phyloP scores from a whole-genome alignment of 2,329 filamentous ascomycete species.

The Blastomyces parvus region DNA sequence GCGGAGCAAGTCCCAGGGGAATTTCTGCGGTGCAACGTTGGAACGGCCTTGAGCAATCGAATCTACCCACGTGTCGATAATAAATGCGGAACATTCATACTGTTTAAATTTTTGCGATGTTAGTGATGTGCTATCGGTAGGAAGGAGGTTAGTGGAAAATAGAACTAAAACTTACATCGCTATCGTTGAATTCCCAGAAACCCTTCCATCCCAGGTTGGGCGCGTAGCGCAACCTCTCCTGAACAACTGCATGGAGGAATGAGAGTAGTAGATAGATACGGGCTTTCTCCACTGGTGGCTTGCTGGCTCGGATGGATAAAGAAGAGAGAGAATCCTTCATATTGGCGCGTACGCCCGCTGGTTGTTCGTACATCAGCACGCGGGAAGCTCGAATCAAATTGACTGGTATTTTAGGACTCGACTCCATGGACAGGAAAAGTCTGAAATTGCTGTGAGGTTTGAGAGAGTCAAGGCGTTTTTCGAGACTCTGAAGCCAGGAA shows the following conservation, averaged over 20 bases:
- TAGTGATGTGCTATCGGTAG: slow-evolving; percentile 1
- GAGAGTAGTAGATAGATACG: slow-evolving; percentile 83
- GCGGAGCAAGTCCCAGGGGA: slow-evolving; percentile 93
- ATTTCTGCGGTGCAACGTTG: slow-evolving; percentile 85
- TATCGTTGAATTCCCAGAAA: slow-evolving; percentile 99
- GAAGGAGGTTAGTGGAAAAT: background rate
- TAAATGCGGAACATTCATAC: slow-evolving; percentile 95
- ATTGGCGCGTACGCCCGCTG: slow-evolving; percentile 89
- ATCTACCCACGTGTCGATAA: slow-evolving; percentile 93
- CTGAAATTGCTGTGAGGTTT: slow-evolving; percentile 91
- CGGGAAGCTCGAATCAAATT: slow-evolving; percentile 87
- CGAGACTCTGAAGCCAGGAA: slow-evolving; percentile 90
- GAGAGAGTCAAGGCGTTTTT: slow-evolving; percentile 92
- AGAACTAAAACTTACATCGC: slow-evolving; percentile 63
- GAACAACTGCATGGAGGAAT: slow-evolving; percentile 91
- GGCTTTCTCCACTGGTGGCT: slow-evolving; percentile 80
- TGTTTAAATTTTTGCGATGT: slow-evolving; percentile 32
- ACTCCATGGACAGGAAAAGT: slow-evolving; percentile 96
- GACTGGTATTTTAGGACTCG: slow-evolving; percentile 91
- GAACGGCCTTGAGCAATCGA: slow-evolving; percentile 70
- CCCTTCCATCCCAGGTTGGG: slow-evolving; percentile 94
- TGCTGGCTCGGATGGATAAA: slow-evolving; percentile 63
- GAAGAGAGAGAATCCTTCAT: slow-evolving; percentile 96
- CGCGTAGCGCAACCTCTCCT: slow-evolving; percentile 88
- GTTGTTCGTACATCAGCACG: slow-evolving; percentile 96